phyloP scores from a whole-genome alignment of 129 eudicot genomes.

The Flaveria bidentis region DNA sequence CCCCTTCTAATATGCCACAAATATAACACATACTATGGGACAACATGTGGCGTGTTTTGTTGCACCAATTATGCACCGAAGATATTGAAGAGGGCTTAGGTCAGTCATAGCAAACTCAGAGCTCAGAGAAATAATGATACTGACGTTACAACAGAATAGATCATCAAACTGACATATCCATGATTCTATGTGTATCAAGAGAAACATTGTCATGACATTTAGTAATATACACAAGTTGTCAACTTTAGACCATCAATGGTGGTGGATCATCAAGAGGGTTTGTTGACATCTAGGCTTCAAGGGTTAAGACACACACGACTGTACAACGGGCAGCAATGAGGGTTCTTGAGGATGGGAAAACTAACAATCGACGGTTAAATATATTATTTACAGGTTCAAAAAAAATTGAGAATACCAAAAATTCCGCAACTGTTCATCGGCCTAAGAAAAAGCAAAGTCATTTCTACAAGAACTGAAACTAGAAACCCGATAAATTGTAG shows the following conservation, averaged over 20 bases:
- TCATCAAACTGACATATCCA: too few relatives aligned
- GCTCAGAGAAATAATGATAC: too few relatives aligned
- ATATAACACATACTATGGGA: neutral
- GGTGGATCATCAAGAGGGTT: neutral
- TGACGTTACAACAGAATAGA: too few relatives aligned
- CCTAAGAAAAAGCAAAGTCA: neutral
- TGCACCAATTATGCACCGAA: too few relatives aligned
- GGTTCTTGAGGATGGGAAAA: neutral
- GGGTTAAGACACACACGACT: neutral
- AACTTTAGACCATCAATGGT: neutral
- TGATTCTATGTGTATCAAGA: too few relatives aligned
- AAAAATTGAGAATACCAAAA: neutral
- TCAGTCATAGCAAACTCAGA: too few relatives aligned
- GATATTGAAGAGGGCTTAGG: too few relatives aligned
- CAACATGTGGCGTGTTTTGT: too few relatives aligned
- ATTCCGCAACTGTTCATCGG: neutral
- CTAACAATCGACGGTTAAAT: neutral
- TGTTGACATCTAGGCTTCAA: neutral
- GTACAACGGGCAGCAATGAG: neutral
- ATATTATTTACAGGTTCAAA: neutral
- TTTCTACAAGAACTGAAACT: neutral
- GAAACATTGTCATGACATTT: too few relatives aligned
- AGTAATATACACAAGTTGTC: neutral
- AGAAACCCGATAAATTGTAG: neutral
- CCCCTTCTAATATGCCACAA: neutral